A percentile compares a stretch with the other conserved stretches of the same genome.
Evolutionary conservation across 1,284 basidiomycete genomes (phyloP).

Genomic region (Cutaneotrichosporon cutaneum): DNA sequence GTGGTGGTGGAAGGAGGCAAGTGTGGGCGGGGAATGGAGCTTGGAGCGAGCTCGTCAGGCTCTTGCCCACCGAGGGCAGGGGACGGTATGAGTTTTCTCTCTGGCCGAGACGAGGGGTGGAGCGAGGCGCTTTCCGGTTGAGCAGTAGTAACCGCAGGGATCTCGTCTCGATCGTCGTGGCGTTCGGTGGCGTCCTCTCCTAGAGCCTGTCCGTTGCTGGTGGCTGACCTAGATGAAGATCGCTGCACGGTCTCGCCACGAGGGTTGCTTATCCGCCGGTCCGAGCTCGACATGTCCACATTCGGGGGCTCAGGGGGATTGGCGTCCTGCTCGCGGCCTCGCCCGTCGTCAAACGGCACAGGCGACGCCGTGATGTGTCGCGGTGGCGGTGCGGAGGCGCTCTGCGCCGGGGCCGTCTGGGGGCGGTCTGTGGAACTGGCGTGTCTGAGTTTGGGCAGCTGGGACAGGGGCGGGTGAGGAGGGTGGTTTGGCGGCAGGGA

Average conservation of each 20-base stretch:
- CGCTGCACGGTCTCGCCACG: background rate
- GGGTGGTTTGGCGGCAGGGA: background rate
- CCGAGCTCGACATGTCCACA: background rate
- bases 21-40: background rate
- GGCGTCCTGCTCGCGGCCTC: background rate
- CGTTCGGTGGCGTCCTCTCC: background rate
- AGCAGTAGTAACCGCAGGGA: too few species aligned
- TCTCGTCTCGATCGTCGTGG: too few species aligned
- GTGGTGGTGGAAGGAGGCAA: background rate
- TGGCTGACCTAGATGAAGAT: constrained; percentile 1
- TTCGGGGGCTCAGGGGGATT: background rate
- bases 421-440: background rate
- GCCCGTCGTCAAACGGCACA: background rate
- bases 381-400: background rate
- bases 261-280: background rate
- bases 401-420: background rate
- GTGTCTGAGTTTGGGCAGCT: background rate
- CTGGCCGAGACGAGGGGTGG: background rate
- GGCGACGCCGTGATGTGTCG: background rate
- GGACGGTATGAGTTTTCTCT: background rate
- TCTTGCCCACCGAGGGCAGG: background rate
- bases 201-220: background rate
- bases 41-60: background rate
- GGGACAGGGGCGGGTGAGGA: background rate
- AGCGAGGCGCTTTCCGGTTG: too few species aligned